Conservation (phyloP, 2,329 filamentous ascomycete genomes). For the Akanthomyces muscarius region DNA sequence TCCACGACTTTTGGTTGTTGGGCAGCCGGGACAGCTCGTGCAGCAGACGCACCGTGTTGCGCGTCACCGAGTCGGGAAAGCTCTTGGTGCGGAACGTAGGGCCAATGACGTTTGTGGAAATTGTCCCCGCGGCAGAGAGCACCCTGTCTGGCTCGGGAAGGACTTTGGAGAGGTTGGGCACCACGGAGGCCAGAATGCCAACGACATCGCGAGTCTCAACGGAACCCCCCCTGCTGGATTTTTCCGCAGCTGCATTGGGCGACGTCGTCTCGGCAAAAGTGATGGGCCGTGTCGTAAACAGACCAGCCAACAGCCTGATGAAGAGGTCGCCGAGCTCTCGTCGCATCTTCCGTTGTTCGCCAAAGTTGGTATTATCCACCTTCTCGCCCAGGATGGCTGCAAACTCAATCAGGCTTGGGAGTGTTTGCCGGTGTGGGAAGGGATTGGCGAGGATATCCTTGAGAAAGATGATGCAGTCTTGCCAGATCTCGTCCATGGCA, state of each 20-base stretch:
- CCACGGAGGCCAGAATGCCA: slow-evolving; percentile 70
- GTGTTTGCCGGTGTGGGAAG: slow-evolving; percentile 86
- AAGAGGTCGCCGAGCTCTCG: slow-evolving; percentile 88
- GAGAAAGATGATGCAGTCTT: slow-evolving; percentile 86
- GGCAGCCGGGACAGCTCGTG: slow-evolving; percentile 73
- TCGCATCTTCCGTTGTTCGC: slow-evolving; percentile 88
- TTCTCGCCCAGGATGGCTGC: slow-evolving; percentile 88
- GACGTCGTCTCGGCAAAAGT: slow-evolving; percentile 58
- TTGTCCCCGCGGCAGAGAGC: slow-evolving; percentile 68
- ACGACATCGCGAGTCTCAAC: slow-evolving; percentile 70
- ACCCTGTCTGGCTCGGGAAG: slow-evolving; percentile 84
- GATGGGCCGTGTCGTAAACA: slow-evolving; percentile 84
- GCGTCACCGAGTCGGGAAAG: slow-evolving; percentile 81
- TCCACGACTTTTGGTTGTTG: slow-evolving; percentile 84
- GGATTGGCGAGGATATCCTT: slow-evolving; percentile 89
- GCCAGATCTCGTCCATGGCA: slow-evolving; percentile 97
- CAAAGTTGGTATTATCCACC: slow-evolving; percentile 96
- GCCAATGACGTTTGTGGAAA: slow-evolving; percentile 77
- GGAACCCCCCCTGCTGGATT: slow-evolving; percentile 34
- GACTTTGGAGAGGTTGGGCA: slow-evolving; percentile 77
- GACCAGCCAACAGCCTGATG: slow-evolving; percentile 80
- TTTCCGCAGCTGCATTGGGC: slow-evolving; percentile 34
- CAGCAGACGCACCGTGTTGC: slow-evolving; percentile 66
- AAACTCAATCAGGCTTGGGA: slow-evolving; percentile 83
- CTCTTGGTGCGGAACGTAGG: slow-evolving; percentile 78